Evolutionary conservation across 768 basidiomycete genomes (phyloP), one percentile per base, ranked within the genome.

Genomic region (Boletus subparvulus): DNA sequence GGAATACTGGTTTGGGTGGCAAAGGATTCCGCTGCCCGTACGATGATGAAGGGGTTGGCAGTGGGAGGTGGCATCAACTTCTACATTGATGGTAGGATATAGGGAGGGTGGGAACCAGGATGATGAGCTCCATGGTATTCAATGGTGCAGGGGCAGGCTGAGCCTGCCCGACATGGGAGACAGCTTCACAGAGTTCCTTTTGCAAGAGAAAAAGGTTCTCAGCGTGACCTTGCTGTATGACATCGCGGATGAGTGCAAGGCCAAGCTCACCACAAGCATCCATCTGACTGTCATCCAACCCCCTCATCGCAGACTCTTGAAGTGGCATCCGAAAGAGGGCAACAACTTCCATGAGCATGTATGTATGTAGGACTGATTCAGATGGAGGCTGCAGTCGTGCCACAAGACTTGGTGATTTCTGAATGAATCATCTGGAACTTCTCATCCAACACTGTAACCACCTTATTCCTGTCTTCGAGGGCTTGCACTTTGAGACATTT

Each of bases 231-330:
- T 87, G 81, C 59, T 89, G 83, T 21, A 93, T 75, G 37, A 85
- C 75, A 56, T 84, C 83, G 64, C 81, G 86, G 65, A 93, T 79
- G 58, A 90, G 74, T 65, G 90, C 86, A 67, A 90, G 84, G 71
- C 92, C 90, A 26, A 91, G 72, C 60, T 92, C 90, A 19, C 87
- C 88, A 32, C 83, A 82, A 24, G 86, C 88, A 63, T 90, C 88
- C 73, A 83, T 75, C 62, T 82, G 84, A 57, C 80, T 81, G 53
- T 86, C 84, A 19, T 88, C 86, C 47, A 80, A 58, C 21, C 80
- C 78, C 44, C 80, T 78, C 8, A 75, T 74, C 0, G 85, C 83
- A 8, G 84, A 83, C 40, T 86, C 84, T 53, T 83, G 83, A 12
- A 90, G 73, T 61, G 89, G 87, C 19, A 82, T 73, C 10, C 86